phyloP scores from a whole-genome alignment of 106 monocot species.

The Acorus calamus region DNA sequence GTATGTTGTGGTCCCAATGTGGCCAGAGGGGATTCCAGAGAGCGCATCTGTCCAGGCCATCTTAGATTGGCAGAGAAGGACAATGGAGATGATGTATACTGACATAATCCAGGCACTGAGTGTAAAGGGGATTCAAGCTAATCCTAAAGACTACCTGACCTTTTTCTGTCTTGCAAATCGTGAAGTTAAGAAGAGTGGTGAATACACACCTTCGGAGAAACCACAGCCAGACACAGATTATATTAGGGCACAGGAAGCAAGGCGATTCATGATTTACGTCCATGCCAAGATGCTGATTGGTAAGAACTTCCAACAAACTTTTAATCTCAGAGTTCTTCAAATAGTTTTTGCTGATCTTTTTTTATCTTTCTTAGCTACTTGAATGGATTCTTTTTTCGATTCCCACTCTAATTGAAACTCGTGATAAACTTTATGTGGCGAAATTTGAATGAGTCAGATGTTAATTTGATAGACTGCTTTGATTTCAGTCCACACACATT shows the following conservation, averaged over 20 bases:
- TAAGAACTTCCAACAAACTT: slow-evolving; percentile 1
- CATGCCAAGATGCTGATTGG: slow-evolving; percentile 79
- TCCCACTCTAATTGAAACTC: too few relatives aligned
- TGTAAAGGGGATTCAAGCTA: slow-evolving; percentile 16
- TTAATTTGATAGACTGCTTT: too few relatives aligned
- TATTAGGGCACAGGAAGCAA: slow-evolving; percentile 31
- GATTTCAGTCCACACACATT: too few relatives aligned
- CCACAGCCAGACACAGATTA: slow-evolving; percentile 41
- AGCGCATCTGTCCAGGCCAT: slow-evolving; percentile 60
- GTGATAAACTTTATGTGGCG: too few relatives aligned
- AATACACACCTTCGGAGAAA: slow-evolving; percentile 30
- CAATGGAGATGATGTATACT: slow-evolving; percentile 71
- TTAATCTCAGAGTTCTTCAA: too few relatives aligned
- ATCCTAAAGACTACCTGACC: slow-evolving; percentile 47
- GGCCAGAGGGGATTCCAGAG: slow-evolving; percentile 63
- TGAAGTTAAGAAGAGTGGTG: slow-evolving; percentile 25
- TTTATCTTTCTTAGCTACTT: not conserved
- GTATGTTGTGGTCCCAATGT: slow-evolving; percentile 71
- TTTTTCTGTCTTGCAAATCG: slow-evolving; percentile 66
- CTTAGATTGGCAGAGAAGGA: slow-evolving; percentile 60
- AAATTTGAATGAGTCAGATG: too few relatives aligned
- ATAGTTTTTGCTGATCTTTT: too few relatives aligned
- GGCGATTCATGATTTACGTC: slow-evolving; percentile 77
- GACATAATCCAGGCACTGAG: slow-evolving; percentile 30
- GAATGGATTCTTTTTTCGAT: not conserved